phyloP scores from a whole-genome alignment of 1,284 basidiomycete species.

The Clitocybe nebularis region DNA sequence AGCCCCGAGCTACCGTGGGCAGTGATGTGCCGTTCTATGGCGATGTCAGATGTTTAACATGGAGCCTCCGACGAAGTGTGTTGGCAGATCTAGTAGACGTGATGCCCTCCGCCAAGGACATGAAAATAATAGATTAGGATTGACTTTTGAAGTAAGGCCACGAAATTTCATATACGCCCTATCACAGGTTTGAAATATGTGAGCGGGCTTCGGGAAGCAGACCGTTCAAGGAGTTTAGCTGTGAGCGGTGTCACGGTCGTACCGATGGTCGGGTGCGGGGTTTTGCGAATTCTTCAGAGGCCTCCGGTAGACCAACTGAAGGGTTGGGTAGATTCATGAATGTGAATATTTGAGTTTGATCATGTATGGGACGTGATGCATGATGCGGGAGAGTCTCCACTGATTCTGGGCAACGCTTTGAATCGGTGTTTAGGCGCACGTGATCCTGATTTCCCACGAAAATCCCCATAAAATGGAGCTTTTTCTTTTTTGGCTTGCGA shows the following conservation, averaged over 20 bases:
- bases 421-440: no score
- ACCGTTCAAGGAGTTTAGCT: no score
- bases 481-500: background rate
- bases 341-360: no score
- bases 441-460: background rate
- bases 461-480: background rate
- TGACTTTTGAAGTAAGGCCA: background rate
- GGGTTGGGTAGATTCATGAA: no score
- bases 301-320: no score
- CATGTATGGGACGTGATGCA: no score
- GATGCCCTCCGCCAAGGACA: background rate
- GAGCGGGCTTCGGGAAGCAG: no score
- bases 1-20: background rate
- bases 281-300: no score
- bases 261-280: no score
- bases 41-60: background rate
- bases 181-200: background rate
- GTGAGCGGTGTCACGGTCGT: no score
- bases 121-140: background rate
- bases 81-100: background rate
- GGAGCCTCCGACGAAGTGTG: background rate
- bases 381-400: no score
- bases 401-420: no score
- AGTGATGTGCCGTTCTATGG: background rate
- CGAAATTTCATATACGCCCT: background rate